A percentile compares a stretch with the other conserved stretches of the same genome.
Conservation (phyloP, 768 basidiomycete species). For the Leucocoprinus leucothites region DNA sequence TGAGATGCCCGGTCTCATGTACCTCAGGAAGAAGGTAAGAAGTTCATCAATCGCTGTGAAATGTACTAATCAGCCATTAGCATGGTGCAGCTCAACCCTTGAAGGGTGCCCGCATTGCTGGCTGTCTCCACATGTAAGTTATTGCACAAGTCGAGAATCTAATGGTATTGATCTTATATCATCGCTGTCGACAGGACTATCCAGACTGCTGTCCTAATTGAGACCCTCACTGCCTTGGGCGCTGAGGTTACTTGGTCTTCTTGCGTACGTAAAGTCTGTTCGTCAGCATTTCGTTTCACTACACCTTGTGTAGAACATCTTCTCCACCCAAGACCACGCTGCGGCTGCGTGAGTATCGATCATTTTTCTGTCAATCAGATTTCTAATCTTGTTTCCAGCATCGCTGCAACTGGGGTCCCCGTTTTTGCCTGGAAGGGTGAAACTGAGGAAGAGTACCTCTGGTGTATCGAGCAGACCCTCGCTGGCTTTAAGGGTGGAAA, state of each 20-base stretch:
- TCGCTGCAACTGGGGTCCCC: conserved; percentile 96
- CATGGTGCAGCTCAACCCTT: conserved; percentile 80
- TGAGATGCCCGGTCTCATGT: conserved; percentile 97
- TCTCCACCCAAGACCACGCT: conserved; percentile 99
- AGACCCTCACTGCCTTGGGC: conserved; percentile 92
- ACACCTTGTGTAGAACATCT: conserved; percentile 76
- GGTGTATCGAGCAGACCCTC: conserved; percentile 98
- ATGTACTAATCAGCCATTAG: conserved; percentile 37
- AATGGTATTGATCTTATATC: not conserved
- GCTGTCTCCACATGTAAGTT: conserved; percentile 93
- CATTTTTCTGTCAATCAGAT: not conserved
- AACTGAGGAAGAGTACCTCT: conserved; percentile 96
- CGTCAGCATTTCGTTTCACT: not conserved
- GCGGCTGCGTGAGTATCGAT: conserved; percentile 75
- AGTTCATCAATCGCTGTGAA: conserved; percentile 13
- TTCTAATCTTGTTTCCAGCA: conserved; percentile 41
- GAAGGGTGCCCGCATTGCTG: conserved; percentile 93
- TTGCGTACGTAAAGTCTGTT: conserved; percentile 56
- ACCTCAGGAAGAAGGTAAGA: conserved; percentile 79
- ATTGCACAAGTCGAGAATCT: not conserved
- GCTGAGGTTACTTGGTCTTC: conserved; percentile 99
- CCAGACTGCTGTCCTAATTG: conserved; percentile 97
- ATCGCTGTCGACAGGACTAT: conserved; percentile 69
- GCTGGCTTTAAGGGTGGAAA: conserved; percentile 82
- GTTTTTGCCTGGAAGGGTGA: conserved; percentile 99